Conservation (phyloP, 306 rosid genomes). For the Vachellia pachyceras region DNA sequence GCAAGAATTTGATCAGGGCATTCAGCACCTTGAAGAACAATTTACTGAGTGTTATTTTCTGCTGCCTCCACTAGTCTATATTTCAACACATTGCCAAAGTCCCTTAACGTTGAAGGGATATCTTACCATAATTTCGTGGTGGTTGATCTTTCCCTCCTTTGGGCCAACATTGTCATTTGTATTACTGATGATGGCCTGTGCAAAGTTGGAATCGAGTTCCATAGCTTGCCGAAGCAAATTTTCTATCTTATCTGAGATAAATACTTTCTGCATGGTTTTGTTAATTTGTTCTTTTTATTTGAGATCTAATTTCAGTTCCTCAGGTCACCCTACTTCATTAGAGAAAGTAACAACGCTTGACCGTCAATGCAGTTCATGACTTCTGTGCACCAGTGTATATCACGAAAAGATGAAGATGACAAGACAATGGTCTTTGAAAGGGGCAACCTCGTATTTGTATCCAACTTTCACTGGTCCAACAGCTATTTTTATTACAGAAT, state of each 20-base stretch:
- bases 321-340: too few relatives aligned
- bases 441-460: conserved; percentile 84
- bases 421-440: conserved; percentile 78
- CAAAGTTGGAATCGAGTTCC: conserved; percentile 27
- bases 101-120: conserved; percentile 10
- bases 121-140: conserved; percentile 27
- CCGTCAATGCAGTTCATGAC: conserved; percentile 86
- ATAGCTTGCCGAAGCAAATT: conserved; percentile 7
- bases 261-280: not conserved
- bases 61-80: not conserved
- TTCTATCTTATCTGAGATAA: conserved; percentile 14
- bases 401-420: conserved; percentile 81
- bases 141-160: not conserved
- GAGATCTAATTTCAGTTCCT: too few relatives aligned
- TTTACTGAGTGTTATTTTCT: conserved; percentile 49
- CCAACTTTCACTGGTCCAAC: conserved; percentile 89
- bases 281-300: conserved; percentile 13
- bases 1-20: conserved; percentile 97
- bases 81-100: not conserved
- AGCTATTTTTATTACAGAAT: conserved; percentile 84
- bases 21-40: conserved; percentile 93
- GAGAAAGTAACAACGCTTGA: conserved; percentile 25
- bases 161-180: too few relatives aligned
- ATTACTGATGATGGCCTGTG: conserved; percentile 12
- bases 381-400: conserved; percentile 81